Conservation (phyloP, 2,329 filamentous ascomycete species). For the Pezicula rhizophila region DNA sequence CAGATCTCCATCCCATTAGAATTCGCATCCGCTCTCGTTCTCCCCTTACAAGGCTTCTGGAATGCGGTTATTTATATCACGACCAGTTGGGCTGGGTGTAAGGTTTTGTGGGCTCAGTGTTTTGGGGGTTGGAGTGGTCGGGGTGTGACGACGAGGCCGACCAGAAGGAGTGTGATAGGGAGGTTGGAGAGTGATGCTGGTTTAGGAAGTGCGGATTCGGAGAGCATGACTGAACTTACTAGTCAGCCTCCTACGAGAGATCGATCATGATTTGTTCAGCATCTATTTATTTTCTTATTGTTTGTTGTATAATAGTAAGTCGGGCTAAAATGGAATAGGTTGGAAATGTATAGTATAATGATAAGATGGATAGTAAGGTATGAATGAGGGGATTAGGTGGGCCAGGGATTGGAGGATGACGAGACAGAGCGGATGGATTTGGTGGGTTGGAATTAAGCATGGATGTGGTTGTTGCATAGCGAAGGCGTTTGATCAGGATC, state of each 20-base stretch:
- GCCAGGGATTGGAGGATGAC: no score
- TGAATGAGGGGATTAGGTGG: no score
- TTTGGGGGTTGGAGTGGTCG: background rate
- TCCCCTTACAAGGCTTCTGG: constrained; percentile 81
- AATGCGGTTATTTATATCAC: constrained; percentile 72
- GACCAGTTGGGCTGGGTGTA: constrained; percentile 62
- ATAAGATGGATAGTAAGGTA: background rate
- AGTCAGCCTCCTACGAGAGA: background rate
- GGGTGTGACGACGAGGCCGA: no score
- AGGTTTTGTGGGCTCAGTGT: constrained; percentile 29
- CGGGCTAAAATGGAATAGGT: background rate
- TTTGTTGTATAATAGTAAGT: background rate
- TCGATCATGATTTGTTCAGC: background rate
- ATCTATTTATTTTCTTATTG: background rate
- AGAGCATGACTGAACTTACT: constrained; percentile 3
- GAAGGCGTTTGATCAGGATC: no score
- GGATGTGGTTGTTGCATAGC: background rate
- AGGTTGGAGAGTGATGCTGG: background rate
- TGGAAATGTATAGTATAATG: background rate
- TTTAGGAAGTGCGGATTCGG: background rate
- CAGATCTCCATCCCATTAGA: constrained; percentile 53
- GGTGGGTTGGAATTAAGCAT: background rate
- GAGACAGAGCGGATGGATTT: no score
- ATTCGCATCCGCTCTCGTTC: constrained; percentile 65
- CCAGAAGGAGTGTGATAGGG: background rate